Evolutionary conservation across 192 early-diverging fungal species (phyloP), one percentile per base, ranked within the genome.

Genomic region (Mortierella claussenii): DNA sequence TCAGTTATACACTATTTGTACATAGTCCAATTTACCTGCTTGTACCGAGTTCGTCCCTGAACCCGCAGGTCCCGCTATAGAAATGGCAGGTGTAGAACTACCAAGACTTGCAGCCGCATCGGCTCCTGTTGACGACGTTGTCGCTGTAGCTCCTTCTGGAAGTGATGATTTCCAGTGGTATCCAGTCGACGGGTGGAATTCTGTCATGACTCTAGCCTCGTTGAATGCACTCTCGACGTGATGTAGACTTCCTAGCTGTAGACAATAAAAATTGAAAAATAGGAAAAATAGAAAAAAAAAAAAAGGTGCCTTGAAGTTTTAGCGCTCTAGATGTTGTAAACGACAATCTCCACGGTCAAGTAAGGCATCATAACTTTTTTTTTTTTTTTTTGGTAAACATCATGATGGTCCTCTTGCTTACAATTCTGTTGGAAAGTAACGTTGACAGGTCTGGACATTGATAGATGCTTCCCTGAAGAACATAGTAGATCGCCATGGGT

Each of bases 361-460:
- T n/a, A n/a, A n/a, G n/a, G n/a, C n/a, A n/a, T n/a, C n/a, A n/a
- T n/a, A n/a, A n/a, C n/a, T n/a, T n/a, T n/a, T n/a, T n/a, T n/a
- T n/a, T n/a, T n/a, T n/a, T n/a, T n/a, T n/a, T n/a, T n/a, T n/a
- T n/a, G n/a, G n/a, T n/a, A n/a, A n/a, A n/a, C n/a, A n/a, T n/a
- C 5, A 46, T 7, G n/a, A 21, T 52, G 23, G 33, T 26, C 20
- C 28, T 18, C 28, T 26, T 1, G 24, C 84, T 82, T 78, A 93
- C 83, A 67, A 94, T 69, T 1, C 92, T 80, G 47, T 87, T 88
- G 2, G 86, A 86, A 31, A 94, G 79, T 20, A 94, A 81, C 0
- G 91, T 89, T 42, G 92, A 86, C 17, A 94, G 70, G 18, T 86
- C 84, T 3, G 92, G 92, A 32, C 90, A 88, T 69, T 91, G 89